These are phyloP conservation scores for Lactarius quietus DNA, from an alignment of 768 basidiomycete genomes.

Conservation along the genomic window DNA sequence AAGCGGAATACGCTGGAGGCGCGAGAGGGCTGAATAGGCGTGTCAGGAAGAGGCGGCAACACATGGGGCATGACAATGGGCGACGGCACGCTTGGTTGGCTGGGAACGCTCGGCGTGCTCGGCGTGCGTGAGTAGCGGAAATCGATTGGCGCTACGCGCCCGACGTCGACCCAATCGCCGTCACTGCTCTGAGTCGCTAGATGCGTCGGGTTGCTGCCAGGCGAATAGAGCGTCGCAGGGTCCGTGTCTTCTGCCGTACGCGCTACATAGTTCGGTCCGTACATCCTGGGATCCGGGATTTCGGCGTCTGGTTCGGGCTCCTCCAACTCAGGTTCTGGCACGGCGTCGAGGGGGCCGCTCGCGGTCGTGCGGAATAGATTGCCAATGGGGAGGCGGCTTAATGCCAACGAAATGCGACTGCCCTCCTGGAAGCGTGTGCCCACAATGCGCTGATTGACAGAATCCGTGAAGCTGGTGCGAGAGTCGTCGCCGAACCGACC, in stretches of 20 bases:
- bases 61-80: conserved; percentile 1
- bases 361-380: conserved; percentile 50
- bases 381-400: conserved; percentile 58
- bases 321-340: conserved; percentile 19
- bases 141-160: conserved; percentile 42
- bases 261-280: conserved; percentile 51
- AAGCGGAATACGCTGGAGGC: conserved; percentile 23
- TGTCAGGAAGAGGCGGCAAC: conserved; percentile 16
- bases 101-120: conserved; percentile 15
- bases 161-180: conserved; percentile 61
- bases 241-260: conserved; percentile 16
- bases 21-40: conserved; percentile 25
- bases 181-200: conserved; percentile 23
- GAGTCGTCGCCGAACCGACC: conserved; percentile 52
- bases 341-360: conserved; percentile 46
- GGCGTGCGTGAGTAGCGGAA: conserved; percentile 30
- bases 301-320: conserved; percentile 29
- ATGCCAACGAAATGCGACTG: conserved; percentile 53
- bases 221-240: conserved; percentile 27
- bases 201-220: conserved; percentile 29
- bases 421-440: conserved; percentile 74
- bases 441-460: conserved; percentile 57
- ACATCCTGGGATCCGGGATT: conserved; percentile 51
- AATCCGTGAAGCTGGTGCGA: conserved; percentile 47
- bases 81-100: conserved; percentile 13